Base-by-base conservation (phyloP, 2,329 filamentous ascomycete species). In the Chaetomiaceae sp. region DNA sequence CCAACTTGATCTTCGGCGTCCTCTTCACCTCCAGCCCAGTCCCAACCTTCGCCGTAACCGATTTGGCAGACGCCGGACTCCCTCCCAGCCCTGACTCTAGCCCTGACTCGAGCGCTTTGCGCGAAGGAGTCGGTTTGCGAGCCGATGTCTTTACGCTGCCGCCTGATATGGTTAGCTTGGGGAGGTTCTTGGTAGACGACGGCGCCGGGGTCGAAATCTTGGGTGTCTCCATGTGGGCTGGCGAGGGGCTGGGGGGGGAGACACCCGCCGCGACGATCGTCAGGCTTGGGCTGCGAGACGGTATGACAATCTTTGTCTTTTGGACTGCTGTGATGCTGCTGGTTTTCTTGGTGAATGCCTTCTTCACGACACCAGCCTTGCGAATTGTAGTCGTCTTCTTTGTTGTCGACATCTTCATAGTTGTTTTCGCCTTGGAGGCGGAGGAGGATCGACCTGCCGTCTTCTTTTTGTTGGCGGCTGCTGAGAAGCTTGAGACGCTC, bases 401-500 rank as follows among this genome's bases (percentile, higher is more conserved):
- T 2, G 20, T 46, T 18, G 25, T 36, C 5, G 25, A 34, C 4
- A 23, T 36, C 43, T 57, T 47, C n/a, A 29, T 41, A 7, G 9
- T 51, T 25, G 13, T 16, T 40, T 30, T 16, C 11, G 52, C 20
- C 13, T 50, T 43, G 14, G 47, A 42, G 1, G 38, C 48, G 36
- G 54, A 47, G 43, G 49, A 61, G 54, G 36, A 64, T 53, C 20
- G 62, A 58, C 23, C 62, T 36, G 32, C 56, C 55, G 52, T 66
- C 29, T 60, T 62, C 30, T 51, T 51, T 56, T 69, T 68, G n/a
- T n/a, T n/a, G n/a, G 68, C 61, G 42, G 63, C 70, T 18, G 71
- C 65, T 20, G 71, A 69, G 46, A 74, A 69, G 48, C 62, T 70
- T 18, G 70, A 70, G 14, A 71, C 65, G 29, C 63, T 69, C 51